Conservation (phyloP, 2,329 filamentous ascomycete species). For the Zymoseptoria crescenta region DNA sequence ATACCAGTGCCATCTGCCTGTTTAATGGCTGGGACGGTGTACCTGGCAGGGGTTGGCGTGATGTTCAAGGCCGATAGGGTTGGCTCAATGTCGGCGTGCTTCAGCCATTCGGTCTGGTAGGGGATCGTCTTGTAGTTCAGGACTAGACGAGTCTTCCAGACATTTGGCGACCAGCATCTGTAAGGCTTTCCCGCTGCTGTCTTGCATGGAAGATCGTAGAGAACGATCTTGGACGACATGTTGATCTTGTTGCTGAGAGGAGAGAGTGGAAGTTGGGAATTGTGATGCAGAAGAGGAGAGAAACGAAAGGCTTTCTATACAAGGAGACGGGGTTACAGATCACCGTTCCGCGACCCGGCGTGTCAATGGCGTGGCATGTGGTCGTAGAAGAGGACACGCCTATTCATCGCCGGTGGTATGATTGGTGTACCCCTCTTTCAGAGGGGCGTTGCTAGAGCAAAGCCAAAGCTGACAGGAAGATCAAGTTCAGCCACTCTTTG, state of each 20-base stretch:
- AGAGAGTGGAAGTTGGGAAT: neutral
- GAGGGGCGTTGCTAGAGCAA: neutral
- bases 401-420: neutral
- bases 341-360: neutral
- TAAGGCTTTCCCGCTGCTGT: constrained; percentile 21
- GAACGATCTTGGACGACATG: constrained; percentile 1
- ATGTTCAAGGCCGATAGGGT: constrained; percentile 10
- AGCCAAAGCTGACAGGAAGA: neutral
- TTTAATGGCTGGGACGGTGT: constrained; percentile 17
- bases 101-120: constrained; percentile 14
- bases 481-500: neutral
- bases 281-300: neutral
- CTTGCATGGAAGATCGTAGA: constrained; percentile 9
- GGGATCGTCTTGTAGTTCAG: constrained; percentile 19
- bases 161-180: constrained; percentile 56
- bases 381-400: neutral
- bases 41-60: constrained; percentile 2
- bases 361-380: neutral
- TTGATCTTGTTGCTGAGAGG: neutral
- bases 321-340: neutral
- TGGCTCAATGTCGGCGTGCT: constrained; percentile 9
- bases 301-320: neutral
- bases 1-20: constrained; percentile 10
- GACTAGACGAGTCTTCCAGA: constrained; percentile 61
- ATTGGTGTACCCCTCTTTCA: too few relatives aligned